Evolutionary conservation across 2,329 filamentous ascomycete species (phyloP).

Genomic region (Xylaria polymorpha): DNA sequence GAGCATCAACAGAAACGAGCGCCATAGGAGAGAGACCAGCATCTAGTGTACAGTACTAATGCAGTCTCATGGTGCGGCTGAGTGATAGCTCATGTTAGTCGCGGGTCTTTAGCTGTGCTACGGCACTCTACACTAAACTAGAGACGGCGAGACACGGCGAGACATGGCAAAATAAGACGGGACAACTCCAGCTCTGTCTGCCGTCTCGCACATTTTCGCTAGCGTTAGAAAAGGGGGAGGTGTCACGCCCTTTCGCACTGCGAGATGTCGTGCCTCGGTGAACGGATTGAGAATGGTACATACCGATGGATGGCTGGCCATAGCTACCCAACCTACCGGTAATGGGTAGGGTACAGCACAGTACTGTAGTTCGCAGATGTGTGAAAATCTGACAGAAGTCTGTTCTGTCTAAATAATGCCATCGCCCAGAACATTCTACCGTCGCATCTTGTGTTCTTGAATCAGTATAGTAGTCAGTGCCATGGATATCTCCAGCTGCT

Average conservation of each 20-base stretch:
- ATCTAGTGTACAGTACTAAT: not conserved
- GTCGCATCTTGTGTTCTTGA: not conserved
- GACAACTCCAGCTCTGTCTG: slow-evolving; percentile 17
- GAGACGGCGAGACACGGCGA: not conserved
- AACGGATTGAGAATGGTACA: slow-evolving; percentile 22
- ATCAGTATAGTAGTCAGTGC: not conserved
- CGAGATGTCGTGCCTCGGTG: slow-evolving; percentile 20
- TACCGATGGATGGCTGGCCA: not conserved
- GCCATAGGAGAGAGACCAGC: not conserved
- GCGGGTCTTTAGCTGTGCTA: not conserved
- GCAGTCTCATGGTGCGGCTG: slow-evolving; percentile 29
- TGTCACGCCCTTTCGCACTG: not conserved
- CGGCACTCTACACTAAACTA: slow-evolving; percentile 6
- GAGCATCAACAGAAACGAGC: not conserved
- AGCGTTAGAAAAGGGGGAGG: not conserved
- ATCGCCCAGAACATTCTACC: not conserved
- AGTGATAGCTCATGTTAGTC: slow-evolving; percentile 19
- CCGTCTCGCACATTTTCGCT: not conserved
- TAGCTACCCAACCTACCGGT: not conserved
- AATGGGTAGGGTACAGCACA: no score
- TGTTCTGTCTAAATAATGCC: not conserved
- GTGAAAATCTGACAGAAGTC: not conserved
- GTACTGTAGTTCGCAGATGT: not conserved
- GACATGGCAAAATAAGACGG: slow-evolving; percentile 37
- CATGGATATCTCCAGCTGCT: not conserved